Evolutionary conservation across 2,329 filamentous ascomycete species (phyloP), one percentile per base, ranked within the genome.

Genomic region (Coleophoma cylindrospora): DNA sequence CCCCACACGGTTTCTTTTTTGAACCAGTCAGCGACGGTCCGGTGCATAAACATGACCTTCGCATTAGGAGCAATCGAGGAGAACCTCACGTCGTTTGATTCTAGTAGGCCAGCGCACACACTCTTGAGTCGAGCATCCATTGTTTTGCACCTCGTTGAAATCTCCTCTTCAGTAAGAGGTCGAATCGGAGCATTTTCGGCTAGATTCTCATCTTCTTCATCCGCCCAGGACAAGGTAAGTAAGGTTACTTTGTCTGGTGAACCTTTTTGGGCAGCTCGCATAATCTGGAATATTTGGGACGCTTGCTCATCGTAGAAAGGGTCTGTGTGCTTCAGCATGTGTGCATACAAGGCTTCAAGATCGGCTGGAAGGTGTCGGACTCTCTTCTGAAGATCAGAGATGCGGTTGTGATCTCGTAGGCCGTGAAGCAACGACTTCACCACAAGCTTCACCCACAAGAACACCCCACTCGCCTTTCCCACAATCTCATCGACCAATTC

Each of bases 401-500:
- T 40, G 1, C 44, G 22, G 43, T 59, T 53, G 3, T 40, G 43
- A 15, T 56, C 48, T 13, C 27, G 40, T 1, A 62, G 22, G 0
- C 50, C 54, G 10, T 47, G 38, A 1, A 57, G 38, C 5, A 62
- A 41, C 9, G 51, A 47, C 10, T 40, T 34, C 4, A 59, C 50
- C 2, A 62, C 58, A 12, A 62, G 33, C 7, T 41, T 43, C 7
- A 62, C 56, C 58, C 60, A 62, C 2, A 62, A 52, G 41, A 62
- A 62, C 8, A 62, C 53, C 2, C 58, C 60, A 9, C 51, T 17
- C 2, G 60, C 54, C 22, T 52, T 55, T 6, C 38, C 27, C 2
- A 51, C 45, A 36, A 59, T 54, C 7, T 51, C 44, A 1, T 40
- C 19, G 6, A 51, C 36, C 2, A 60, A 40, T 12, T 8, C 8